phyloP scores from a whole-genome alignment of 306 rosid species.

The Dryas octopetala region DNA sequence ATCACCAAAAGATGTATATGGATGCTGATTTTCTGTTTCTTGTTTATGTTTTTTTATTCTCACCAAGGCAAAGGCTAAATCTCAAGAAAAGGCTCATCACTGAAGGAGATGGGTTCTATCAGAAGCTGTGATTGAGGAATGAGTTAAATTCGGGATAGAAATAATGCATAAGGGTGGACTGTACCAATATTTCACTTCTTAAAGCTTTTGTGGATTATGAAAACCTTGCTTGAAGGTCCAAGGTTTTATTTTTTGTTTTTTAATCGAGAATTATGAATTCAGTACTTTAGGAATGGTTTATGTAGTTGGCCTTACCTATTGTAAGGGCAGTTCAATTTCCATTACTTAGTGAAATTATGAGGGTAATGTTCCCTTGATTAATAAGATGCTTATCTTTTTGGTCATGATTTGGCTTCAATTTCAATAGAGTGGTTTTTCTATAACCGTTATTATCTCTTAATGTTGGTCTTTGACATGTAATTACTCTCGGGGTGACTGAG shows the following conservation, averaged over 20 bases:
- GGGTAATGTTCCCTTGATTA: slow-evolving; percentile 6
- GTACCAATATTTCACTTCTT: slow-evolving; percentile 35
- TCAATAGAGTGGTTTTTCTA: neutral
- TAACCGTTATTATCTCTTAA: no score
- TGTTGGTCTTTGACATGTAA: no score
- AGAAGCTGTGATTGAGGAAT: slow-evolving; percentile 20
- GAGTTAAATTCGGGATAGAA: slow-evolving; percentile 40
- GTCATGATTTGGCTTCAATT: slow-evolving; percentile 1
- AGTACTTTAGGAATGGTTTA: neutral
- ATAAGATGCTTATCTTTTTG: neutral
- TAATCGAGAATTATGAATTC: slow-evolving; percentile 15
- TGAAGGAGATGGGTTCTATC: slow-evolving; percentile 38
- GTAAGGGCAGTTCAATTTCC: slow-evolving; percentile 34
- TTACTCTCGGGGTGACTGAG: no score
- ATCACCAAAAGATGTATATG: neutral
- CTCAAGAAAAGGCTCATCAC: slow-evolving; percentile 71
- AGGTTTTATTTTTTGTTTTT: neutral
- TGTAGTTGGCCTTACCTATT: slow-evolving; percentile 21
- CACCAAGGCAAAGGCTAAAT: slow-evolving; percentile 80
- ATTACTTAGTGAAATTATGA: neutral
- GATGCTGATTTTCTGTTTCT: slow-evolving; percentile 16
- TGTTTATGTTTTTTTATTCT: neutral
- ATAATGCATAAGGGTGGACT: slow-evolving; percentile 48
- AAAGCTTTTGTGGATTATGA: slow-evolving; percentile 29
- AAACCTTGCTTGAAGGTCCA: slow-evolving; percentile 7